Base-by-base conservation (phyloP, 495 filamentous ascomycete species). In the Penicillium ucsense region DNA sequence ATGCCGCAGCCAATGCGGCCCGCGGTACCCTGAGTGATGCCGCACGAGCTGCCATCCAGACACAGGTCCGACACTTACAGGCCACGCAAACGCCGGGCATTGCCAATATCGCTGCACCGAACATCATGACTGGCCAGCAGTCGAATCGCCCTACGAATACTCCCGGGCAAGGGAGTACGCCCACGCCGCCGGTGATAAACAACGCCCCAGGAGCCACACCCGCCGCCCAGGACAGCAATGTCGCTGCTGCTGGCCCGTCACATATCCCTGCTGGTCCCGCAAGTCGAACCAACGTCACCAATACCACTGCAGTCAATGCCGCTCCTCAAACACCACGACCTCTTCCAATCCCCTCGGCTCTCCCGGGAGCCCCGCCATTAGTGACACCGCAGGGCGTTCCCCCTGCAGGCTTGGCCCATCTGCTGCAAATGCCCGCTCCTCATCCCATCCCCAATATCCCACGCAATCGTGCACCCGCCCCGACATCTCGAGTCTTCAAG, bases 401-500 rank as follows among this genome's bases (percentile, higher is more conserved):
- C 20, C 20, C 29, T 38, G 32, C 40, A 10, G 28, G 33, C 35
- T 38, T 43, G 3, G 28, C 44, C 39, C 35, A 41, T 10, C 12
- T 37, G 8, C 38, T 46, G 31, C 37, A 54, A 48, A 9, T 48
- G 36, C 39, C 45, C 12, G 41, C 38, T 31, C 33, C 4, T 12
- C 47, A 56, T 31, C 56, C 56, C 8, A 54, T 60, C 9, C 46
- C 55, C 20, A 60, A 63, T 40, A 45, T 50, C 46, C 49, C 35
- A 36, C 54, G 43, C 12, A 35, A 49, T 40, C 20, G 38, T 6
- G 11, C 8, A 7, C 6, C 8, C 29, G 50, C 54, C 10, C 63
- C 59, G 27, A 61, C 80, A 48, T 77, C 81, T 9, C 67, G 92
- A 30, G 87, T 98, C n/a, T 98, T 96, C 70, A 98, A 98, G 66